Evolutionary conservation across 2,329 filamentous ascomycete species (phyloP).

Genomic region (Fusarium nygamai): DNA sequence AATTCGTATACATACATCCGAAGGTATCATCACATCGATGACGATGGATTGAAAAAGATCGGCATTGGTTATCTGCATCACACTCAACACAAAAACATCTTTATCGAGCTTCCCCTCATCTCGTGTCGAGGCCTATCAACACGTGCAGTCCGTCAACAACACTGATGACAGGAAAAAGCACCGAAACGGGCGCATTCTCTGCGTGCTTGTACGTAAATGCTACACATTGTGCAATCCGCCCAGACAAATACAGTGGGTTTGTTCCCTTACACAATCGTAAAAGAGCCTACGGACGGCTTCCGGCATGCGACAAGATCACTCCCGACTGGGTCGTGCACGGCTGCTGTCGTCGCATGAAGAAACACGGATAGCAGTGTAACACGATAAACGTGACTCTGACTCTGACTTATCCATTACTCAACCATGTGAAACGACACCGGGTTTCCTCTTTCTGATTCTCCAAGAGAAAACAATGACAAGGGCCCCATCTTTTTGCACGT

Average conservation of each 20-base stretch:
- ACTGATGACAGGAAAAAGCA: slow-evolving; percentile 6
- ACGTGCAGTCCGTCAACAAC: slow-evolving; percentile 18
- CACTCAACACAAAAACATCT: slow-evolving; percentile 1
- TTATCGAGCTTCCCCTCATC: slow-evolving; percentile 25
- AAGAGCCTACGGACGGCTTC: background rate
- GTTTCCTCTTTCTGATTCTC: slow-evolving; percentile 19
- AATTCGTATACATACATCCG: background rate
- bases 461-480: slow-evolving; percentile 22
- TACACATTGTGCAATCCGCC: slow-evolving; percentile 13
- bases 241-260: slow-evolving; percentile 16
- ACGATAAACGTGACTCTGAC: slow-evolving; percentile 18
- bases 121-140: slow-evolving; percentile 11
- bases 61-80: slow-evolving; percentile 10
- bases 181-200: slow-evolving; percentile 14
- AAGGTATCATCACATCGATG: slow-evolving; percentile 14
- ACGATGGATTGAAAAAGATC: slow-evolving; percentile 29
- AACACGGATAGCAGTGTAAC: slow-evolving; percentile 6
- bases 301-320: slow-evolving; percentile 17
- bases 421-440: slow-evolving; percentile 31
- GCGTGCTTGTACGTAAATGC: slow-evolving; percentile 32
- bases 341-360: slow-evolving; percentile 29
- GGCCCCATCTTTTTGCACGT: slow-evolving; percentile 6
- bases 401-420: slow-evolving; percentile 20
- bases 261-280: slow-evolving; percentile 3
- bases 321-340: slow-evolving; percentile 27